phyloP scores from a whole-genome alignment of 2,329 filamentous ascomycete genomes.

The Diaporthe sp. region DNA sequence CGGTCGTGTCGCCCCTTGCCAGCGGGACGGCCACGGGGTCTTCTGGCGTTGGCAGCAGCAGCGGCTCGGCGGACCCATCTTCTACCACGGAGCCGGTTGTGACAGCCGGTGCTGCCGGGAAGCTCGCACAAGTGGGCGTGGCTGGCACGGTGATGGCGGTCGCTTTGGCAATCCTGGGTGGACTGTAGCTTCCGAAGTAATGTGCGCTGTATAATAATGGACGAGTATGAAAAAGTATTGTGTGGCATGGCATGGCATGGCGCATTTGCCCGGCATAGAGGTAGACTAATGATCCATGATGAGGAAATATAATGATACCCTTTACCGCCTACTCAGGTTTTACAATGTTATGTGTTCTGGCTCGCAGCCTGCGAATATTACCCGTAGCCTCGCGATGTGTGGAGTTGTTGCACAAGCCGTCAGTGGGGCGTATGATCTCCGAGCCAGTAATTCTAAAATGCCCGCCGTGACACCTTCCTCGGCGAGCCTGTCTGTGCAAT shows the following conservation, averaged over 20 bases:
- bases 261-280: background rate
- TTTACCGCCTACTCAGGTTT: too few species aligned
- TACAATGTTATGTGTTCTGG: background rate
- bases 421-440: background rate
- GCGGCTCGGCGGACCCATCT: background rate
- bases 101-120: background rate
- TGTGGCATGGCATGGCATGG: background rate
- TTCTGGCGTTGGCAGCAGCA: background rate
- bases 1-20: slow-evolving; percentile 7
- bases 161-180: background rate
- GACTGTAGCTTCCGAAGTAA: background rate
- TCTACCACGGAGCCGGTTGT: background rate
- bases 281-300: background rate
- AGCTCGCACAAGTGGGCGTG: background rate
- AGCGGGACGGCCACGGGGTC: background rate
- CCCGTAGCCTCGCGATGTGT: background rate
- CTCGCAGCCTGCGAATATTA: background rate
- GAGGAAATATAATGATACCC: background rate
- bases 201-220: background rate
- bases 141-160: background rate
- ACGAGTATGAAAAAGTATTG: background rate
- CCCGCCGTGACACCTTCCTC: background rate
- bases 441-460: background rate
- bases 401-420: background rate
- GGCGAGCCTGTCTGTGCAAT: background rate